Evolutionary conservation across 1,139 yeast species (phyloP).

Genomic region (Geotrichum phurueaensis): DNA sequence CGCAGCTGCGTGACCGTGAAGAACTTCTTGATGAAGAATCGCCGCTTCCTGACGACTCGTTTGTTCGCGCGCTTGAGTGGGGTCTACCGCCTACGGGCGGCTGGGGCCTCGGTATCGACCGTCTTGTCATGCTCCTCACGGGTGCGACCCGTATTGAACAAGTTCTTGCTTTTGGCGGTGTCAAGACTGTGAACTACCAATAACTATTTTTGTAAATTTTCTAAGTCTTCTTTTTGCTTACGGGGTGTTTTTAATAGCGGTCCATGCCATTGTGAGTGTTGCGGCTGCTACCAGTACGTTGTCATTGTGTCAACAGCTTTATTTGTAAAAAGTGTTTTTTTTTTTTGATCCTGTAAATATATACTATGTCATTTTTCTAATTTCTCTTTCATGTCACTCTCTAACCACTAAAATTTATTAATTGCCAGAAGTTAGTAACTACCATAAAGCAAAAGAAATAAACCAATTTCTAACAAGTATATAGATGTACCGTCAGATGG

Average conservation of each 20-base stretch:
- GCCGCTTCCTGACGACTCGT: slow-evolving; percentile 65
- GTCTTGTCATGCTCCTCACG: slow-evolving; percentile 74
- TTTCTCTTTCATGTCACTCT: neutral
- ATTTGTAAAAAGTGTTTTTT: neutral
- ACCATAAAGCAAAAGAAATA: neutral
- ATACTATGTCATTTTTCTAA: neutral
- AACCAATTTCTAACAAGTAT: too few species aligned
- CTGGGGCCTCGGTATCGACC: slow-evolving; percentile 92
- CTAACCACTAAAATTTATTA: neutral
- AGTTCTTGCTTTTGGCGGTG: slow-evolving; percentile 75
- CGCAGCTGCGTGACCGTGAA: slow-evolving; percentile 48
- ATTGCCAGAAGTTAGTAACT: neutral
- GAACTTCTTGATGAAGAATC: slow-evolving; percentile 53
- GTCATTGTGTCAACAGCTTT: neutral
- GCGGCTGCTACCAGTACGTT: too few species aligned
- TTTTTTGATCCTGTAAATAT: neutral
- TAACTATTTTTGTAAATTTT: slow-evolving; percentile 4
- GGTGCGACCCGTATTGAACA: slow-evolving; percentile 64
- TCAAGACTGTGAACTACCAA: slow-evolving; percentile 54
- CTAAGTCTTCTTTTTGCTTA: neutral
- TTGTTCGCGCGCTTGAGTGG: slow-evolving; percentile 72
- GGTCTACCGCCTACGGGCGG: slow-evolving; percentile 99
- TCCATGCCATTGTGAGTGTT: too few species aligned
- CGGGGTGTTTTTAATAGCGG: neutral
- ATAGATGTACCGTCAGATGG: too few species aligned